Percentiles rank a stretch among this genome's conserved stretches.
phyloP scores from a whole-genome alignment of 2,329 filamentous ascomycete genomes.

The Beauveria sp. region DNA sequence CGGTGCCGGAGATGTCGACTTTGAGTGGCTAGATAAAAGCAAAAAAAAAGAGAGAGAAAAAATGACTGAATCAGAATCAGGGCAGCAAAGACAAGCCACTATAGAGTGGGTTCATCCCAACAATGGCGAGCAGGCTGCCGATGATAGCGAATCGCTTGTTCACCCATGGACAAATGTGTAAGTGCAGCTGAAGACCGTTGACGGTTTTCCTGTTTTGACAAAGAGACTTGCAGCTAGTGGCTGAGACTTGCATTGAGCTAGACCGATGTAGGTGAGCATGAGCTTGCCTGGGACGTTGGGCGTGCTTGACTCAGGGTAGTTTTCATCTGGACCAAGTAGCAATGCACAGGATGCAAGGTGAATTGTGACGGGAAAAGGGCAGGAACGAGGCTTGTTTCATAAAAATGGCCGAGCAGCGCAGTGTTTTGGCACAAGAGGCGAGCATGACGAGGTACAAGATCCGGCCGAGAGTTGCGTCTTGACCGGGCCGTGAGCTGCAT shows the following conservation, averaged over 20 bases:
- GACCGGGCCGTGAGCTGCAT: background rate
- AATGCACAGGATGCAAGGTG: background rate
- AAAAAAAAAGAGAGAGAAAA: background rate
- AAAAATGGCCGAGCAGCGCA: background rate
- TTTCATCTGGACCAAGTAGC: background rate
- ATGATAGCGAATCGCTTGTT: background rate
- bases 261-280: background rate
- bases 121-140: background rate
- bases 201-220: constrained; percentile 5
- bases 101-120: constrained; percentile 6
- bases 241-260: constrained; percentile 6
- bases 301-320: background rate
- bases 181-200: constrained; percentile 8
- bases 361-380: background rate
- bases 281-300: background rate
- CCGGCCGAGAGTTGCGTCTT: constrained; percentile 5
- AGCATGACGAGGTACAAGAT: background rate
- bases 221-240: background rate
- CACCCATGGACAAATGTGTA: background rate
- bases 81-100: background rate
- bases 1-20: background rate
- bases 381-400: constrained; percentile 1
- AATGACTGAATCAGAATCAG: background rate
- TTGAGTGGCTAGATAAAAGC: background rate
- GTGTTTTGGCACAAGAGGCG: background rate